These are phyloP conservation scores for Phalaenopsis equestris DNA, from an alignment of 106 monocot species.

Conservation along the genomic window DNA sequence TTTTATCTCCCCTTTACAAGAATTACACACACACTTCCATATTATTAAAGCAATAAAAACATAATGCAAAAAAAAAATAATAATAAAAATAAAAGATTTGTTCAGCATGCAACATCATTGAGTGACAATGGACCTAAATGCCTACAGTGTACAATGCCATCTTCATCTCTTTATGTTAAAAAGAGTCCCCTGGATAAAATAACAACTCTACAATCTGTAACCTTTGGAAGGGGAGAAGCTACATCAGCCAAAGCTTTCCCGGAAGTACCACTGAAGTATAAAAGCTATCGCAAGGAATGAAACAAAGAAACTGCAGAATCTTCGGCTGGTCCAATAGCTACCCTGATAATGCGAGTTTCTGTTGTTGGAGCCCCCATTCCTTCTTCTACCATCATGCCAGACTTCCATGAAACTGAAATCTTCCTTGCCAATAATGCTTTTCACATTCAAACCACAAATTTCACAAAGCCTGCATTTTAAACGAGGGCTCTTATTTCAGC, in stretches of 20 bases:
- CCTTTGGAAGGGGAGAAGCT: too few relatives aligned
- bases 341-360: background rate
- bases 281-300: conserved; percentile 11
- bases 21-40: too few relatives aligned
- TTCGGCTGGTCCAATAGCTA: background rate
- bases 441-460: background rate
- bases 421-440: background rate
- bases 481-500: background rate
- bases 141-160: too few relatives aligned
- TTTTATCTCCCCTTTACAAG: too few relatives aligned
- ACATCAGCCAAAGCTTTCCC: background rate
- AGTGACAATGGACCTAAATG: too few relatives aligned
- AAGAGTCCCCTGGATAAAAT: too few relatives aligned
- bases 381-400: background rate
- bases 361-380: background rate
- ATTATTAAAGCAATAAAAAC: too few relatives aligned
- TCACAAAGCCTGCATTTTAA: conserved; percentile 10
- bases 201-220: too few relatives aligned
- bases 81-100: too few relatives aligned
- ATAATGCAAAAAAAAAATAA: too few relatives aligned
- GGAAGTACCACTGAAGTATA: conserved; percentile 9
- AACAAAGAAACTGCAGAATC: conserved; percentile 8
- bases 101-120: too few relatives aligned
- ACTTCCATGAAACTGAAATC: background rate
- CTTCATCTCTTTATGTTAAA: too few relatives aligned